Evolutionary conservation across 1,139 yeast species (phyloP), one percentile per base, ranked within the genome.

Genomic region (Taphrina sp.): DNA sequence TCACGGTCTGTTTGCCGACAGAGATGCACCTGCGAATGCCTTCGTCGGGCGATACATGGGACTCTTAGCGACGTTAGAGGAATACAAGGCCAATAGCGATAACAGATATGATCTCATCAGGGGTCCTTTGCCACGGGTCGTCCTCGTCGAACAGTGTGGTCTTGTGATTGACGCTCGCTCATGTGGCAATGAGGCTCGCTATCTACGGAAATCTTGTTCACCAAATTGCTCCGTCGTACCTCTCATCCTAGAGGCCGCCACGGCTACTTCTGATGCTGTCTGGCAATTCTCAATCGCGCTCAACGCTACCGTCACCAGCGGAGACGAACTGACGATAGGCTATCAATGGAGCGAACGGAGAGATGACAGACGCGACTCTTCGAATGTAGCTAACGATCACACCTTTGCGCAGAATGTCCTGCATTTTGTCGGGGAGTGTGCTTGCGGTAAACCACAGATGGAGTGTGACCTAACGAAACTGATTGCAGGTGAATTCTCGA

Each of bases 21-120:
- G 69, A 2, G 62, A 71, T 0, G 67, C 81, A 1, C 76, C 80
- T 0, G 71, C 74, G 46, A 79, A 77, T 29, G 76, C 82, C 1
- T 74, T 79, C 2, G 70, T 89, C 2, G 74, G 79, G 33, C 92
- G 87, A 64, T 77, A 81, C 61, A 69, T 81, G 10, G 97, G 97
- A 5, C 94, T 86, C 61, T 68, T 89, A 3, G 83, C 82, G 63
- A 73, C 78, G 51, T 81, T 81, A 61, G 74, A 75, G 20, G 79
- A 78, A 62, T 90, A 89, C 66, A 75, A 79, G 31, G 66, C 70
- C 5, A 86, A 87, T 63, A 75, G 80, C 7, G 73, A 81, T 54
- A 92, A 90, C 67, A 95, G 88, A 66, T 90, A 88, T 67, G 70
- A 81, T 60, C 69, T 78, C n/a, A 80, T 89, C 78, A 96, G 96